A percentile compares a stretch with the other conserved stretches of the same genome.
These are phyloP conservation scores for Papilionanthe hybrid DNA, from an alignment of 116 monocot species.

Conservation along the genomic window DNA sequence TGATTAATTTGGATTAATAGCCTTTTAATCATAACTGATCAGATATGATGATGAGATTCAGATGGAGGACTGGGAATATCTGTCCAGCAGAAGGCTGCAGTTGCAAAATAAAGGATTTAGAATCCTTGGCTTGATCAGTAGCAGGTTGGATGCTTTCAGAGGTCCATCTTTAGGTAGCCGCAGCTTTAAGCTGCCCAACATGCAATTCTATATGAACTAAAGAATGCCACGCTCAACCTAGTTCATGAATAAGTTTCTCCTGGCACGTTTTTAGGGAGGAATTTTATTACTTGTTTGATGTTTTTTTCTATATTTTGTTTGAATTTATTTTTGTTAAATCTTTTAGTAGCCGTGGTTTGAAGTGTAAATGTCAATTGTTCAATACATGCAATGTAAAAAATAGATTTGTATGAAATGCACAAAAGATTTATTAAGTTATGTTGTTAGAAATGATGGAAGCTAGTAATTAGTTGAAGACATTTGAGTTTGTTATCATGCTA, in stretches of 20 bases:
- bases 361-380: neutral
- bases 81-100: slow-evolving; percentile 23
- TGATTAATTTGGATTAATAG: too few relatives aligned
- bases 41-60: slow-evolving; percentile 33
- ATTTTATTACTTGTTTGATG: neutral
- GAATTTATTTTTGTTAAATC: neutral
- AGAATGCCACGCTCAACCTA: neutral
- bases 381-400: too few relatives aligned
- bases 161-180: slow-evolving; percentile 28
- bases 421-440: too few relatives aligned
- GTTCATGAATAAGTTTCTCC: neutral
- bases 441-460: too few relatives aligned
- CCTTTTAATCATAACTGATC: slow-evolving; percentile 1
- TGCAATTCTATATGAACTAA: slow-evolving; percentile 6
- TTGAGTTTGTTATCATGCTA: too few relatives aligned
- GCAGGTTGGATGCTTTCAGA: slow-evolving; percentile 33
- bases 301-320: neutral
- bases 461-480: too few relatives aligned
- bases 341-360: neutral
- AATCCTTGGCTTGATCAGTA: slow-evolving; percentile 39
- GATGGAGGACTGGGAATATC: slow-evolving; percentile 41
- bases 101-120: slow-evolving; percentile 21
- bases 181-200: slow-evolving; percentile 35
- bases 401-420: too few relatives aligned
- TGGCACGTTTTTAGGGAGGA: neutral